Base-by-base conservation (phyloP, 1,139 yeast genomes). In the Geotrichum phurueaensis region DNA sequence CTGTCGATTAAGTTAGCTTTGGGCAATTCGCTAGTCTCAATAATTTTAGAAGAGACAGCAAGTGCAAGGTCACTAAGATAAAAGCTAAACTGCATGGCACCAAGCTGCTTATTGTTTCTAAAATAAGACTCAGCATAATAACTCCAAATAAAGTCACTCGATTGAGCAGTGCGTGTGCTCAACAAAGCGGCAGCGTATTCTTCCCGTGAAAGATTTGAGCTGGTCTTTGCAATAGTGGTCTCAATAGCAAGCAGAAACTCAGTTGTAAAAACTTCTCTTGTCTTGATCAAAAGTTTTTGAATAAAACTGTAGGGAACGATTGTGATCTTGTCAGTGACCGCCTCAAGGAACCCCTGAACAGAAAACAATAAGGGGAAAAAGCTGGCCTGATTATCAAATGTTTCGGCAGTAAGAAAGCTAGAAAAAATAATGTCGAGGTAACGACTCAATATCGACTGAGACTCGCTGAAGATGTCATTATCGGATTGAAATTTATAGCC, bases 401-500 rank as follows among this genome's bases (percentile, higher is more conserved):
- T 56, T 3, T 27, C 54, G 7, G 54, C 57, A 15, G 50, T 50
- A 12, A 47, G 43, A 36, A 57, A 60, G 6, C 33, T 6, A 27
- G 51, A 15, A n/a, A 51, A 52, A 1, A 54, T 53, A 25, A 57
- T 55, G n/a, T 66, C 54, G 81, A 74, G 4, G 80, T 80, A 47
- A 23, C 61, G 48, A 15, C 29, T 25, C n/a, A 61, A 54, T 3
- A 57, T 50, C 20, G 33, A 20, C 29, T 59, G 61, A 3, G 56
- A 31, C 20, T 55, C 61, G 29, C 23, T 3, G 43, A 47, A 43
- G 22, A 59, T n/a, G n/a, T 31, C 13, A 2, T 25, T 51, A 23
- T 58, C 60, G 6, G 45, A 36, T 1, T 51, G 43, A 77, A 84
- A 79, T 1, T 80, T 79, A 23, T 72, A 67, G 7, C 75, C 75